Conservation (phyloP, 179 eudicot genomes). For the Beta lomatogona region DNA sequence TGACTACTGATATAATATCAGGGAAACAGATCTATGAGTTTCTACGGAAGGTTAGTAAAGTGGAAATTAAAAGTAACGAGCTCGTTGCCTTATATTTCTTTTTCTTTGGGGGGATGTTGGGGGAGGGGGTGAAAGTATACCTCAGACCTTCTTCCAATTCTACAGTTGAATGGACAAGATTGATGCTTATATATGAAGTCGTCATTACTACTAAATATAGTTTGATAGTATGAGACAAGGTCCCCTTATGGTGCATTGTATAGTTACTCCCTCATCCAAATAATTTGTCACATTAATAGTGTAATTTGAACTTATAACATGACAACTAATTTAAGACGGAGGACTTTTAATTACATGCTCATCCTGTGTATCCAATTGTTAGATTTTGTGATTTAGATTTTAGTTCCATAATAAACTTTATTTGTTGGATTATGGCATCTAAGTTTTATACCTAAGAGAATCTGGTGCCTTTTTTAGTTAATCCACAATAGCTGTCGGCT, state of each 20-base stretch:
- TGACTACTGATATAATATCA: slow-evolving; percentile 12
- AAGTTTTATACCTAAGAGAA: neutral
- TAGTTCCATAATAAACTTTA: neutral
- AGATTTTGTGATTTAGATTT: neutral
- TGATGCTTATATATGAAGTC: too few species aligned
- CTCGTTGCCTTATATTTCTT: neutral
- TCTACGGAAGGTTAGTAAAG: slow-evolving; percentile 24
- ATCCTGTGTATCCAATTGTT: neutral
- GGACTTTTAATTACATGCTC: too few species aligned
- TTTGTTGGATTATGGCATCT: neutral
- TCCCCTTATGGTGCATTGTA: too few species aligned
- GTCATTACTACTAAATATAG: too few species aligned
- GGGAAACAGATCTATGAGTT: slow-evolving; percentile 25
- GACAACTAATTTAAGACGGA: too few species aligned
- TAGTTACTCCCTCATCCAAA: too few species aligned
- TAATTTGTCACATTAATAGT: too few species aligned
- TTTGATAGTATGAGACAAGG: too few species aligned
- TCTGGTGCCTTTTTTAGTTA: neutral
- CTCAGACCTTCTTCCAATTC: neutral
- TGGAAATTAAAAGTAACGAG: neutral
- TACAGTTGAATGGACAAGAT: too few species aligned
- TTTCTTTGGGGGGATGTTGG: too few species aligned
- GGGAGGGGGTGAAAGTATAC: too few species aligned
- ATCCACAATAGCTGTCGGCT: neutral
- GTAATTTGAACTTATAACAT: too few species aligned